A percentile compares a stretch with the other conserved stretches of the same genome.
These are phyloP conservation scores for Bipolaris bicolor DNA, from an alignment of 2,329 filamentous ascomycete species.

Conservation along the genomic window DNA sequence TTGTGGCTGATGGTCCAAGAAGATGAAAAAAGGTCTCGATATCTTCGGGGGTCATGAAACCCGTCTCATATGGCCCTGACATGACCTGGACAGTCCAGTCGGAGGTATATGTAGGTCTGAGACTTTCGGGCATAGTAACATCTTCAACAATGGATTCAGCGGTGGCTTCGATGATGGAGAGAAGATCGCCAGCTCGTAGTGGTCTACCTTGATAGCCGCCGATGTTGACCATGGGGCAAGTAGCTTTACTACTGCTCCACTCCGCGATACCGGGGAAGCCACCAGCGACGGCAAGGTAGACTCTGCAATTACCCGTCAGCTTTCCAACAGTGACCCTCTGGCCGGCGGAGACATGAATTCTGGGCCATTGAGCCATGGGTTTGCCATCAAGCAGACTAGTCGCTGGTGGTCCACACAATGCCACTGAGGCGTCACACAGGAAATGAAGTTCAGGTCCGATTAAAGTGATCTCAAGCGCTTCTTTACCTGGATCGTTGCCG, in stretches of 20 bases:
- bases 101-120: too few relatives aligned
- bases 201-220: too few relatives aligned
- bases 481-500: conserved; percentile 59
- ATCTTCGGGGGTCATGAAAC: conserved; percentile 58
- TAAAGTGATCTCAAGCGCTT: conserved; percentile 66
- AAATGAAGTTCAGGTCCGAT: conserved; percentile 66
- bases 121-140: too few relatives aligned
- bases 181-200: too few relatives aligned
- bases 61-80: conserved; percentile 63
- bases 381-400: conserved; percentile 57
- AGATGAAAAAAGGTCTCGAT: conserved; percentile 62
- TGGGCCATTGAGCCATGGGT: conserved; percentile 59
- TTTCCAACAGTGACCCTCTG: conserved; percentile 63
- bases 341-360: conserved; percentile 56
- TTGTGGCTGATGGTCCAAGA: conserved; percentile 69
- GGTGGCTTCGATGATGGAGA: too few relatives aligned
- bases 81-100: conserved; percentile 38
- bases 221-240: conserved; percentile 25
- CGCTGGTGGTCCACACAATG: conserved; percentile 63
- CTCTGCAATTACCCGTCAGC: conserved; percentile 60
- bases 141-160: too few relatives aligned
- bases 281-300: conserved; percentile 64
- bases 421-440: conserved; percentile 59
- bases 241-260: conserved; percentile 66
- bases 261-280: conserved; percentile 60